Evolutionary conservation across 2,329 filamentous ascomycete species (phyloP).

Genomic region (Fusarium sacchari): DNA sequence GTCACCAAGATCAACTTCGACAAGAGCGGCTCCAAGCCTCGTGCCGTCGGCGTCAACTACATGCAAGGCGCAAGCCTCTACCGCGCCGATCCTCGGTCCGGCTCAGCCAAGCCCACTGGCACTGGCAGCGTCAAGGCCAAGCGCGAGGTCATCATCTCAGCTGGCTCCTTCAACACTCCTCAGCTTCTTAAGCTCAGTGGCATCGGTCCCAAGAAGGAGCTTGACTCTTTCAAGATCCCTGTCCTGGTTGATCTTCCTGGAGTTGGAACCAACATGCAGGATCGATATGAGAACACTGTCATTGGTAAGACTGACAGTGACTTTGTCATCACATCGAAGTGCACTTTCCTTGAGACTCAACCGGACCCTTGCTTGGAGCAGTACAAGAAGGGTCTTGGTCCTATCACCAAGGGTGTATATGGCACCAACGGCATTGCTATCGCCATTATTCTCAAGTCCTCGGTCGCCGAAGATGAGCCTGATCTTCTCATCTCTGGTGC

Average conservation of each 20-base stretch:
- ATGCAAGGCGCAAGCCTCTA: constrained; percentile 42
- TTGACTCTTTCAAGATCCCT: constrained; percentile 47
- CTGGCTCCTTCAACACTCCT: constrained; percentile 60
- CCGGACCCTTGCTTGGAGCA: constrained; percentile 35
- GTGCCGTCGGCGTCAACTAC: constrained; percentile 49
- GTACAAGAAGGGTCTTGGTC: constrained; percentile 20
- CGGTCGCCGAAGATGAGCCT: constrained; percentile 55
- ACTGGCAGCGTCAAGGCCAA: constrained; percentile 27
- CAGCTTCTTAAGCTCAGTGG: constrained; percentile 62
- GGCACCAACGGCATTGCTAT: constrained; percentile 63
- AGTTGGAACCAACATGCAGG: constrained; percentile 68
- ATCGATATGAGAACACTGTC: constrained; percentile 57
- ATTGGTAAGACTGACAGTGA: constrained; percentile 34
- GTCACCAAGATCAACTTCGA: constrained; percentile 52
- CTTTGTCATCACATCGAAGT: constrained; percentile 34
- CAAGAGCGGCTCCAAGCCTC: constrained; percentile 40
- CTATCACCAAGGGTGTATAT: constrained; percentile 44
- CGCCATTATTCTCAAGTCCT: constrained; percentile 52
- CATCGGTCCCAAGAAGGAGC: constrained; percentile 39
- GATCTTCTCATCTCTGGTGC: constrained; percentile 66
- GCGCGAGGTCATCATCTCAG: constrained; percentile 58
- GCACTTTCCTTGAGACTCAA: constrained; percentile 30
- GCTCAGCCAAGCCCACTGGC: constrained; percentile 6
- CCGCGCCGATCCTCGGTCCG: constrained; percentile 38
- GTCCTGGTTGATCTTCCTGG: constrained; percentile 56